phyloP scores from a whole-genome alignment of 495 filamentous ascomycete species.

The Talaromyces adpressus region DNA sequence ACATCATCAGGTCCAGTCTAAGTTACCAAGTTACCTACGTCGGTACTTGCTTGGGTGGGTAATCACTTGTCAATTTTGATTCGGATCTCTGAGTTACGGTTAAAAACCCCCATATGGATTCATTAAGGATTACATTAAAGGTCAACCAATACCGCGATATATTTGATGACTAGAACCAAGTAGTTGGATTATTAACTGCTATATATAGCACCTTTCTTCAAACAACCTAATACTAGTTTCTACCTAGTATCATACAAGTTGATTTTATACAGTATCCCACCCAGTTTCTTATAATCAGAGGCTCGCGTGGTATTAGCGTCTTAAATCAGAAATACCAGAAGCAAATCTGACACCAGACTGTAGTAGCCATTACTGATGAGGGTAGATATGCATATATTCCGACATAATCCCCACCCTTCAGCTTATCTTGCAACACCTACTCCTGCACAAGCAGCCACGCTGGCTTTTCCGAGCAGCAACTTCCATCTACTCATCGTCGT shows the following conservation, averaged over 20 bases:
- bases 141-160: too few relatives aligned
- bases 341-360: not conserved
- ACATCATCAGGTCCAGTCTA: too few relatives aligned
- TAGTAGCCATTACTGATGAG: not conserved
- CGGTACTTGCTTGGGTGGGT: too few relatives aligned
- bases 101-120: too few relatives aligned
- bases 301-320: not conserved
- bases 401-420: not conserved
- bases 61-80: too few relatives aligned
- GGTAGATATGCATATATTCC: not conserved
- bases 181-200: not conserved
- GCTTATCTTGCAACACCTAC: not conserved
- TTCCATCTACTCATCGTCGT: constrained; percentile 43
- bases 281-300: not conserved
- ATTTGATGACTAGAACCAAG: not conserved
- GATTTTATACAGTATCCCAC: not conserved
- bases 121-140: too few relatives aligned
- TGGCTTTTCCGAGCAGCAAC: not conserved
- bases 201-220: not conserved
- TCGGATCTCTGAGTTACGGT: too few relatives aligned
- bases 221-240: not conserved
- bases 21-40: too few relatives aligned
- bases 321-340: not conserved
- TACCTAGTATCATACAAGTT: not conserved
- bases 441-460: not conserved